phyloP scores from a whole-genome alignment of 768 basidiomycete genomes.

The Phanerochaete carnosa region DNA sequence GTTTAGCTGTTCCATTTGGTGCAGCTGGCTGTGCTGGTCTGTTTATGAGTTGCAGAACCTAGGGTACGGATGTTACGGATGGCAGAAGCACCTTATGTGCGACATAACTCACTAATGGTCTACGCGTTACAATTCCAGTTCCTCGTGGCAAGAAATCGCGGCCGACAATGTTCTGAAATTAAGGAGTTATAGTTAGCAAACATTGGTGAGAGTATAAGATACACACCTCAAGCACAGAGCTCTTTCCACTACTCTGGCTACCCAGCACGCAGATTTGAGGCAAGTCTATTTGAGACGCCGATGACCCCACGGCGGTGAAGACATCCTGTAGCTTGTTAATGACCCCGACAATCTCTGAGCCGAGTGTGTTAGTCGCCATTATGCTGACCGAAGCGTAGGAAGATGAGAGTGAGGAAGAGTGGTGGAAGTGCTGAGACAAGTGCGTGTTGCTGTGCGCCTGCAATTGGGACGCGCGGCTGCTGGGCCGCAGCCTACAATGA shows the following conservation, averaged over 20 bases:
- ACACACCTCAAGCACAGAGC: conserved; percentile 84
- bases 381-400: background rate
- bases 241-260: conserved; percentile 91
- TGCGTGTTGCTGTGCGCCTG: conserved; percentile 1
- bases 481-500: background rate
- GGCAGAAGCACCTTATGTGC: background rate
- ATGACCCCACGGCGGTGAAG: conserved; percentile 79
- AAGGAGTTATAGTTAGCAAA: background rate
- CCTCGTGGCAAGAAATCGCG: conserved; percentile 98
- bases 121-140: conserved; percentile 96
- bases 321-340: conserved; percentile 92
- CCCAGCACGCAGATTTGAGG: conserved; percentile 91
- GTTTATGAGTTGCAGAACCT: conserved; percentile 95
- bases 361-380: conserved; percentile 57
- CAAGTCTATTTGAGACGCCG: conserved; percentile 77
- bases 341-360: conserved; percentile 75
- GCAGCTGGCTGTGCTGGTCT: conserved; percentile 52
- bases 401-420: conserved; percentile 6
- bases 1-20: conserved; percentile 33
- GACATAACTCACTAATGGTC: conserved; percentile 72
- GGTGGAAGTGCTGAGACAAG: conserved; percentile 4
- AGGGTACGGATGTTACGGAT: background rate
- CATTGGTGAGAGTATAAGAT: background rate
- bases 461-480: conserved; percentile 9
- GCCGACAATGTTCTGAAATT: conserved; percentile 87